Conservation (phyloP, 208 protist species). For the Entamoeba dispar region DNA sequence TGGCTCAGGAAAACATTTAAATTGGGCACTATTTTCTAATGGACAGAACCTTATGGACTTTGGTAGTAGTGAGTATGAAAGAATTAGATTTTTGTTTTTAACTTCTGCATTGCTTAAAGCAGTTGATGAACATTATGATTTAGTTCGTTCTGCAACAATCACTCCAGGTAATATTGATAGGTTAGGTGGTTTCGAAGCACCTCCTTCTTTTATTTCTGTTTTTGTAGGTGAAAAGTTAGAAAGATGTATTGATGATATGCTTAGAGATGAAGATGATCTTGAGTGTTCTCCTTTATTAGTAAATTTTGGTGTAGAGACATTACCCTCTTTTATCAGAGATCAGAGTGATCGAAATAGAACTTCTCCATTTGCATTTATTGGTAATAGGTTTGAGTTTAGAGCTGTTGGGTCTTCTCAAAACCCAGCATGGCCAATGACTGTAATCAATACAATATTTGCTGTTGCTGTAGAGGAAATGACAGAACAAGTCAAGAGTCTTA, state of each 20-base stretch:
- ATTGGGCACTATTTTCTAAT: slow-evolving; percentile 47
- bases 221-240: slow-evolving; percentile 39
- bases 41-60: slow-evolving; percentile 32
- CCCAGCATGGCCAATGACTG: slow-evolving; percentile 37
- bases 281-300: neutral
- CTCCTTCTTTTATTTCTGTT: slow-evolving; percentile 55
- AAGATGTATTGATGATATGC: neutral
- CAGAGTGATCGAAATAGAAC: slow-evolving; percentile 55
- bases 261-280: neutral
- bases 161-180: slow-evolving; percentile 51
- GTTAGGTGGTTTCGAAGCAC: slow-evolving; percentile 55
- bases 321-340: slow-evolving; percentile 21
- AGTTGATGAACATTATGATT: slow-evolving; percentile 44
- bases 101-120: slow-evolving; percentile 21
- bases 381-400: slow-evolving; percentile 60
- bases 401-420: slow-evolving; percentile 39
- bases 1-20: slow-evolving; percentile 61
- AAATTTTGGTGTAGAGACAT: neutral
- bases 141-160: slow-evolving; percentile 41
- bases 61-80: neutral
- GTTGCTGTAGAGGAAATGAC: slow-evolving; percentile 32
- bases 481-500: neutral
- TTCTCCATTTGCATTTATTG: slow-evolving; percentile 55
- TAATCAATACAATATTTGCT: slow-evolving; percentile 50
- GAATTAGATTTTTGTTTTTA: slow-evolving; percentile 28